These are phyloP conservation scores for Poterioochromonas sp. DNA, from an alignment of 352 stramenopile species.

Conservation along the genomic window DNA sequence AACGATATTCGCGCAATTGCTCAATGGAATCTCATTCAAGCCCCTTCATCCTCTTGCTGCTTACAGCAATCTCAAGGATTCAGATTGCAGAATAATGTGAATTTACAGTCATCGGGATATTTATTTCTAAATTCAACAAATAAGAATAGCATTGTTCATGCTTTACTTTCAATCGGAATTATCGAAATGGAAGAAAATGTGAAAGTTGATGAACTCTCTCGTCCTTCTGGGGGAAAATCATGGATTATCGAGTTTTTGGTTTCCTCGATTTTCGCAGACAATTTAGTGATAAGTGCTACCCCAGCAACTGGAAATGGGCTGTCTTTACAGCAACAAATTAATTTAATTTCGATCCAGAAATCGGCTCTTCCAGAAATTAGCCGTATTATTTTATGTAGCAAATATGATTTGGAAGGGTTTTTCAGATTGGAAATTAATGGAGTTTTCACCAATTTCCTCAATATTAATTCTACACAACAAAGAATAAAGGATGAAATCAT, in stretches of 20 bases:
- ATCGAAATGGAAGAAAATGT: not conserved
- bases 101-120: not conserved
- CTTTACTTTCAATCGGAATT: not conserved
- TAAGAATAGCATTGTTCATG: not conserved
- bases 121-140: not conserved
- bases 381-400: not conserved
- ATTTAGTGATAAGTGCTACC: too few species aligned
- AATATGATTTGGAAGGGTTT: not conserved
- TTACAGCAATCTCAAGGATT: not conserved
- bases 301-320: too few species aligned
- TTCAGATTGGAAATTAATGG: not conserved
- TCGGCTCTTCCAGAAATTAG: not conserved
- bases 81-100: not conserved
- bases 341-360: not conserved
- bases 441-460: not conserved
- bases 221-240: slow-evolving; percentile 2
- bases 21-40: not conserved
- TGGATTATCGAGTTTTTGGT: slow-evolving; percentile 8
- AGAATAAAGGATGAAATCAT: not conserved
- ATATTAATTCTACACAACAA: slow-evolving; percentile 25
- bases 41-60: not conserved
- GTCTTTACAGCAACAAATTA: too few species aligned
- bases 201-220: not conserved
- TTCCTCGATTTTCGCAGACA: too few species aligned
- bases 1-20: not conserved